Evolutionary conservation across 768 basidiomycete species (phyloP), one percentile per base, ranked within the genome.

Genomic region (Boletus sp.): DNA sequence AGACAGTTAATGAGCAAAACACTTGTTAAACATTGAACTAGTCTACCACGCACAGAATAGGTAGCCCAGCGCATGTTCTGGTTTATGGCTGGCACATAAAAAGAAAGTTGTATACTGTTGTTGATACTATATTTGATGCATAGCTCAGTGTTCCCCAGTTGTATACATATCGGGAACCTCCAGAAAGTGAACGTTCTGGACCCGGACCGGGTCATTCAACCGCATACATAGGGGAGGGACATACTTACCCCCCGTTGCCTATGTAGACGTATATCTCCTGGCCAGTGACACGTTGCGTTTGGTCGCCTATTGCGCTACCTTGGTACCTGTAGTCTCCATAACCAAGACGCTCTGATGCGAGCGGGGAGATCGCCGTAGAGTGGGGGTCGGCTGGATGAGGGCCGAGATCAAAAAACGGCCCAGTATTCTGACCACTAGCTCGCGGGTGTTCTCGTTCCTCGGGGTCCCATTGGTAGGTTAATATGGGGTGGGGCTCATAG

Each of bases 51-150:
- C 60, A 92, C 91, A 29, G 90, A 93, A 73, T 96, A 85, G 14
- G 90, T 81, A 15, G 94, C 93, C 88, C 90, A 92, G 58, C 92
- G 82, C 85, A 98, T 87, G 66, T 97, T 93, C 70, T 94, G 87
- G 20, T 77, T 74, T 11, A 79, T 70, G 1, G 84, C 92, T 0
- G 97, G 95, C 14, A 98, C 87, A 69, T 82, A 85, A 71, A 99
- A 99, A 36, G 83, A 80, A 48, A 92, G 76, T 57, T 82, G 79
- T 49, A 88, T 83, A 3, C 94, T 89, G 10, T 82, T 75, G 69
- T 98, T 98, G 65, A 99, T 78, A 52, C 80, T 81, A 72, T 99
- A 99, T 54, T 74, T 78, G 50, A 98, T 79, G 48, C 78, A 75
- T 81, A 94, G 89, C 75, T 96, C 92, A 37, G 77, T 75, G 9